Conservation (phyloP, 2,329 filamentous ascomycete species). For the Dothideomycetes sp. region DNA sequence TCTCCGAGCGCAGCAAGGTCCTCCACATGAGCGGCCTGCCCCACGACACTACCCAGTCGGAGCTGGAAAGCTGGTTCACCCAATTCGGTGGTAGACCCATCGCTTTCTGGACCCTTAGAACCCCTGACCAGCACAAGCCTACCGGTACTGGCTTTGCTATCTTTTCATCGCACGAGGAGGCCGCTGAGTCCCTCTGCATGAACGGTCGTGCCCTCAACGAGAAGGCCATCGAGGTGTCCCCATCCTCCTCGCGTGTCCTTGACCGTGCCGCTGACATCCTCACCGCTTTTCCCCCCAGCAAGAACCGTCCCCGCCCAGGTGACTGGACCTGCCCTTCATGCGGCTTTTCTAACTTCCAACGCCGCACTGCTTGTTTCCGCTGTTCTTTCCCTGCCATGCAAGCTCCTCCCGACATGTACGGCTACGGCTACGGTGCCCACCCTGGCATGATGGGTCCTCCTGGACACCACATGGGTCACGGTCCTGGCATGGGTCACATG, state of each 20-base stretch:
- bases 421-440: constrained; percentile 45
- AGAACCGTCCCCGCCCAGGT: constrained; percentile 92
- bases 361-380: constrained; percentile 94
- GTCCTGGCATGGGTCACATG: constrained; percentile 33
- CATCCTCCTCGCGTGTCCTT: constrained; percentile 90
- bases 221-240: constrained; percentile 97
- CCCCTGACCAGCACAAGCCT: constrained; percentile 98
- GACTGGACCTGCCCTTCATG: constrained; percentile 99
- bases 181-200: constrained; percentile 97
- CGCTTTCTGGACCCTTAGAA: constrained; percentile 96
- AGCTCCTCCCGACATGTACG: constrained; percentile 56
- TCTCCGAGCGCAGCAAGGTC: constrained; percentile 94
- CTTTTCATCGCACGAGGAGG: constrained; percentile 98
- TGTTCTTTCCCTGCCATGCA: constrained; percentile 97
- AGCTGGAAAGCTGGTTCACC: constrained; percentile 98
- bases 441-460: constrained; percentile 66
- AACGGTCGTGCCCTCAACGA: constrained; percentile 96
- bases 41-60: constrained; percentile 96
- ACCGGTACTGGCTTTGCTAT: constrained; percentile 96
- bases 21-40: constrained; percentile 95
- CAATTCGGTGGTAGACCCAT: constrained; percentile 96
- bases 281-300: constrained; percentile 94
- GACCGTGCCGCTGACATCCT: constrained; percentile 93
- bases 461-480: constrained; percentile 22
- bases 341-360: constrained; percentile 98